Conservation (phyloP, 176 grass and related monocot genomes). For the Themeda triandra region DNA sequence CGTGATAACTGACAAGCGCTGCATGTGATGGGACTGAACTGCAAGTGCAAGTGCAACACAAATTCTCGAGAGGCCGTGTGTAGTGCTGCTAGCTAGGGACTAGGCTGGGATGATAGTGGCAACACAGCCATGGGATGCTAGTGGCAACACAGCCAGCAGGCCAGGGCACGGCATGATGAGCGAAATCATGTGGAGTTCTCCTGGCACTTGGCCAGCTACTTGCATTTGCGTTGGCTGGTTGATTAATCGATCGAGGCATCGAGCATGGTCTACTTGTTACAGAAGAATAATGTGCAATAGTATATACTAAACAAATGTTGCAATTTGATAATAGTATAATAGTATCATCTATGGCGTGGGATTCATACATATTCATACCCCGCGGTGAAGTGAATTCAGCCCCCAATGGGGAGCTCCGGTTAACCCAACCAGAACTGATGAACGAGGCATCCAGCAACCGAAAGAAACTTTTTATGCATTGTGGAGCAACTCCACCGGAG, state of each 20-base stretch:
- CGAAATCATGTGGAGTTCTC: constrained; percentile 40
- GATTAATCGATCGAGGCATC: not conserved
- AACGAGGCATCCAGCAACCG: not conserved
- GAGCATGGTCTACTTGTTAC: not conserved
- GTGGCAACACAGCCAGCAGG: not conserved
- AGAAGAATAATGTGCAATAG: not conserved
- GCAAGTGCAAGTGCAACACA: no score
- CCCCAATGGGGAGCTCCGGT: not conserved
- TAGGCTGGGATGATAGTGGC: constrained; percentile 20
- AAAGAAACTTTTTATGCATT: constrained; percentile 14
- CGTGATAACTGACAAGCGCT: not conserved
- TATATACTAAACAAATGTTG: not conserved
- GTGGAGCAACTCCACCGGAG: not conserved
- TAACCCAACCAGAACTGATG: not conserved
- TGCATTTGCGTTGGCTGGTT: no score
- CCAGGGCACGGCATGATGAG: constrained; percentile 4
- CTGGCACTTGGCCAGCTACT: constrained; percentile 31
- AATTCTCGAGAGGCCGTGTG: no score
- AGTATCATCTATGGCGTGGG: not conserved
- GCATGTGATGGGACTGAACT: constrained; percentile 21
- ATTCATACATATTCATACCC: not conserved
- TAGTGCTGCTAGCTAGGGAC: not conserved
- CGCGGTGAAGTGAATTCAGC: not conserved
- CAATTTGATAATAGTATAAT: no score
- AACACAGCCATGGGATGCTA: not conserved